Evolutionary conservation across 345 rosid genomes (phyloP), one percentile per base, ranked within the genome.

Genomic region (Litchi chinensis): DNA sequence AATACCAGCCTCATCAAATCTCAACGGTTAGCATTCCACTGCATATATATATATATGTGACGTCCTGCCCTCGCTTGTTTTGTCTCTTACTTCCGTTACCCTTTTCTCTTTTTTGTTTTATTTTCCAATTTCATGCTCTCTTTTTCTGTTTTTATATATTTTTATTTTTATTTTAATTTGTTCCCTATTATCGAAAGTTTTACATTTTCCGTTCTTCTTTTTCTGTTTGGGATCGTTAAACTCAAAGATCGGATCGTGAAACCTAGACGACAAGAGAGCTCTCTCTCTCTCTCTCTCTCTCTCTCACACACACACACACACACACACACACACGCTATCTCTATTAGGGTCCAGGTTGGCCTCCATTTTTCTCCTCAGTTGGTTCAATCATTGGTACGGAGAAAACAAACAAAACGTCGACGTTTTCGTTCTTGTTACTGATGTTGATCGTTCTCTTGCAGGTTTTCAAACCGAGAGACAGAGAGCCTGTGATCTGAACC

Each of bases 191-290:
- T 64, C 18, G n/a, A 50, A n/a, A 50, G 32, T 70, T 70, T 26
- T 21, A 67, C 26, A 39, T 41, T 60, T 59, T 21, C 54, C 50
- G 40, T 56, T 63, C 67, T 43, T 64, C 18, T 39, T 69, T 15
- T 39, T 48, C 46, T 28, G 78, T 77, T 64, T 7, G 71, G 78
- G 69, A 78, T 82, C 73, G 59, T 62, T 24, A 46, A 81, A 77
- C 84, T 68, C 65, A 70, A 82, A 77, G 78, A 82, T 77, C 81
- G 81, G 84, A 82, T 82, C 84, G 54, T 56, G 41, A 81, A 43
- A 68, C 70, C 74, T 63, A 71, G 69, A 44, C 52, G 52, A 46
- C 73, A 52, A 76, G 67, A 71, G 54, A 71, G 56, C 62, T 22
- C 73, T 26, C 56, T 28, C 66, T 74, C 70, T 18, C 32, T n/a